Evolutionary conservation across 1,284 basidiomycete species (phyloP), one percentile per base, ranked within the genome.

Genomic region (Wolfiporia cocos): DNA sequence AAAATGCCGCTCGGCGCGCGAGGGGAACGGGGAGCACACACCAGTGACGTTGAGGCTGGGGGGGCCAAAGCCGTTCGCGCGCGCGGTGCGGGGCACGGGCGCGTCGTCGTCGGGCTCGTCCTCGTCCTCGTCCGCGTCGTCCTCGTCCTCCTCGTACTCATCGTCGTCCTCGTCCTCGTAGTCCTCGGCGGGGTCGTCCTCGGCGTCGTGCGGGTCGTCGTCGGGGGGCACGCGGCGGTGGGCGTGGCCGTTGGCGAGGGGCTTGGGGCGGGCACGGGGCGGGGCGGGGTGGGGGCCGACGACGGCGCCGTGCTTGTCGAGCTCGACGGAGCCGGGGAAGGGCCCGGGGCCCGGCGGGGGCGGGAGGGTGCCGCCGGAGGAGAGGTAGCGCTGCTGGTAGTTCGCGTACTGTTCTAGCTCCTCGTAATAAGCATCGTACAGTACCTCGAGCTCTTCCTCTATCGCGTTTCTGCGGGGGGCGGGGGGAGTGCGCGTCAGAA

Each of bases 391-490:
- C 76, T 92, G 86, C 76, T 97, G 92, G 70, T 94, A 90, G 68
- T 91, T 87, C 66, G 93, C 94, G 77, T 98, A 98, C 72, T 89
- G 85, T 77, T 97, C 91, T 70, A 99, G 85, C 76, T 98, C 94
- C 66, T 96, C 91, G 78, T 98, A 98, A 79, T 99, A 99, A 71
- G 92, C 91, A 76, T 96, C 92, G 76, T 99, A 98, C 68, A 98
- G 84, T 72, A 93, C 90, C 74, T 97, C 92, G 65, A 99, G 84
- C 75, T 99, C 95, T 71, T 92, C 90, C 75, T 98, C 96, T 70
- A 99, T 98, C 56, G 94, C 93, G 70, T 86, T 83, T 54, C 90
- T 92, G 61, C 59, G 44, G 46, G 46, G 47, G 38, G 37, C 38
- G 39, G 43, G 43, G 34, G 45, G 42, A 39, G 39, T 41, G 32